Evolutionary conservation across 805 yeast species (phyloP), one percentile per base, ranked within the genome.

Genomic region (Lipomyces yamanashiensis): DNA sequence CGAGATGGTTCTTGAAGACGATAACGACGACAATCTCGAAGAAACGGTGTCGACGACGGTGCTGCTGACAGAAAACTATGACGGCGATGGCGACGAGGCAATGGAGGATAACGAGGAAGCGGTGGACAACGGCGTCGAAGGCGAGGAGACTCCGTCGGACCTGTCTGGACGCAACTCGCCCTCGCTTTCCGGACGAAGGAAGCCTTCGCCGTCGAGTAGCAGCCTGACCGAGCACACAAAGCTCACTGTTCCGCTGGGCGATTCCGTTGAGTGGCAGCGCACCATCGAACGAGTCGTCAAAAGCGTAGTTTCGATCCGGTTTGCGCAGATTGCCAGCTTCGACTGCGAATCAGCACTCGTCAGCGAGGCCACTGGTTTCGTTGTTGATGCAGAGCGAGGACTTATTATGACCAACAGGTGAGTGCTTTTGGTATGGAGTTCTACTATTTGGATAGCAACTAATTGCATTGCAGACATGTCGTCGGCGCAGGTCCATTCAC

Each of bases 401-500:
- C 84, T 92, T 63, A 91, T 92, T 66, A 80, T 92, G 74, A 92
- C 98, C 10, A 92, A 92, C 77, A 57, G 67, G 63, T 61, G 37
- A 12, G 54, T 17, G 10, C 19, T 9, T n/a, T 28, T 36, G 21
- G 39, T 8, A 19, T 37, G 12, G 21, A 0, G 7, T 1, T n/a
- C 6, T n/a, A 13, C 12, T 33, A 8, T 19, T 17, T 2, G 33
- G 10, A 50, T 19, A 21, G 21, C 13, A 19, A 34, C 43, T 52
- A 2, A 33, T 13, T 49, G n/a, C n/a, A n/a, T n/a, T n/a, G 5
- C 33, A 83, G 97, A 73, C 98, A 92, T 73, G 98, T 92, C 54
- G 97, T 92, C 48, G 96, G 97, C 1, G 92, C 97, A 0, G 97
- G 97, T 17, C 97, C 97, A 0, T 92, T 92, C 75, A 83, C 86